A percentile compares a stretch with the other conserved stretches of the same genome.
phyloP scores from a whole-genome alignment of 306 rosid species.

The Oemleria cerasiformis region DNA sequence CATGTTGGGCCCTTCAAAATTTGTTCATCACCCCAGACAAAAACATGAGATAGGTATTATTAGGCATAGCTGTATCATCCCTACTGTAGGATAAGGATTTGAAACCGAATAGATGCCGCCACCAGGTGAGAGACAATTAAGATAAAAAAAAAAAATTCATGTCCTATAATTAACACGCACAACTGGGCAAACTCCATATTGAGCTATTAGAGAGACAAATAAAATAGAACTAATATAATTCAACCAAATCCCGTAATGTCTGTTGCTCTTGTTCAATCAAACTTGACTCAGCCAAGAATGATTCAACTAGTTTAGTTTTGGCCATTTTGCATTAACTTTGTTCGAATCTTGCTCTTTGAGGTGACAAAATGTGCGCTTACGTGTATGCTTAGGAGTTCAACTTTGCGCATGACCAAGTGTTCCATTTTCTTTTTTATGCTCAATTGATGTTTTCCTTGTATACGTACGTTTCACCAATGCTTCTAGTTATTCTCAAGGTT shows the following conservation, averaged over 20 bases:
- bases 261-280: background rate
- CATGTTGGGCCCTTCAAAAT: background rate
- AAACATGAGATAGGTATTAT: background rate
- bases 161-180: background rate
- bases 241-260: background rate
- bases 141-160: background rate
- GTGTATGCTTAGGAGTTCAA: background rate
- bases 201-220: background rate
- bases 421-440: background rate
- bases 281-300: no score
- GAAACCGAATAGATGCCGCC: conserved; percentile 2
- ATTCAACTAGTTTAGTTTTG: no score
- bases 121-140: background rate
- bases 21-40: background rate
- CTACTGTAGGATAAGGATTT: background rate
- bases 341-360: background rate
- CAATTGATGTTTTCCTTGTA: background rate
- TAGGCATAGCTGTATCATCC: background rate
- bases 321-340: no score
- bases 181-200: background rate
- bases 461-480: background rate
- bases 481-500: conserved; percentile 14
- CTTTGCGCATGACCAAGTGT: background rate
- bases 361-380: background rate
- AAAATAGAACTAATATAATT: background rate